These are phyloP conservation scores for Sphaerostilbella broomeana DNA, from an alignment of 2,329 filamentous ascomycete species.

Conservation along the genomic window DNA sequence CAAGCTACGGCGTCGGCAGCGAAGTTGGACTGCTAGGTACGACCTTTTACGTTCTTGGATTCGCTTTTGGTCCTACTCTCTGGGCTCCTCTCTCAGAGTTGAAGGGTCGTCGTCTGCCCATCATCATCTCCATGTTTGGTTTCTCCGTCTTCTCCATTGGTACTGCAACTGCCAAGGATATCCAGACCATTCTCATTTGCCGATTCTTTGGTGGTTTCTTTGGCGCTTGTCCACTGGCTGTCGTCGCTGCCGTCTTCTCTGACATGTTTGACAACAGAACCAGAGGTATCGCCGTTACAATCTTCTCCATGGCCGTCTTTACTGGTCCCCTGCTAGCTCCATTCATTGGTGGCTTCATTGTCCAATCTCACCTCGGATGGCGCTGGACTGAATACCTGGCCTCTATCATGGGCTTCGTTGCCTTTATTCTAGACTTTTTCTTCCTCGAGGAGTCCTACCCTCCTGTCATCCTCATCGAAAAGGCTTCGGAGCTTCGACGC, in stretches of 20 bases:
- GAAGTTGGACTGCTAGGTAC: constrained; percentile 61
- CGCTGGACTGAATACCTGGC: constrained; percentile 64
- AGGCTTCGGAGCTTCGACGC: constrained; percentile 55
- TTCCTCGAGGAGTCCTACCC: constrained; percentile 66
- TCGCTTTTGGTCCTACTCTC: constrained; percentile 64
- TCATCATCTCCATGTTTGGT: constrained; percentile 57
- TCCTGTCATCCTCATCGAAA: constrained; percentile 55
- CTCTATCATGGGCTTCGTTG: constrained; percentile 56
- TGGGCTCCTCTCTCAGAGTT: constrained; percentile 70
- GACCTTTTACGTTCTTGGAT: constrained; percentile 64
- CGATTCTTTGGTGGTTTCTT: constrained; percentile 71
- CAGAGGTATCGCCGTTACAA: constrained; percentile 43
- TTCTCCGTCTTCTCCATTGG: constrained; percentile 64
- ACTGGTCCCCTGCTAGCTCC: constrained; percentile 61
- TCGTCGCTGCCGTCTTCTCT: constrained; percentile 64
- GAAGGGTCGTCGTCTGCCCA: constrained; percentile 57
- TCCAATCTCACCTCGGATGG: constrained; percentile 58
- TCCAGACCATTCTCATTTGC: constrained; percentile 63
- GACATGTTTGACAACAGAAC: constrained; percentile 64
- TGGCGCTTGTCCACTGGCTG: constrained; percentile 60
- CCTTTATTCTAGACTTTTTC: constrained; percentile 53
- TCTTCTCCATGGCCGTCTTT: constrained; percentile 49
- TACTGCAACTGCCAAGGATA: constrained; percentile 57
- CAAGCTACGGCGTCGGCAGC: constrained; percentile 51
- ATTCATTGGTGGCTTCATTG: constrained; percentile 63